Evolutionary conservation across 495 filamentous ascomycete species (phyloP).

Genomic region (Rostrohypoxylon terebratum): DNA sequence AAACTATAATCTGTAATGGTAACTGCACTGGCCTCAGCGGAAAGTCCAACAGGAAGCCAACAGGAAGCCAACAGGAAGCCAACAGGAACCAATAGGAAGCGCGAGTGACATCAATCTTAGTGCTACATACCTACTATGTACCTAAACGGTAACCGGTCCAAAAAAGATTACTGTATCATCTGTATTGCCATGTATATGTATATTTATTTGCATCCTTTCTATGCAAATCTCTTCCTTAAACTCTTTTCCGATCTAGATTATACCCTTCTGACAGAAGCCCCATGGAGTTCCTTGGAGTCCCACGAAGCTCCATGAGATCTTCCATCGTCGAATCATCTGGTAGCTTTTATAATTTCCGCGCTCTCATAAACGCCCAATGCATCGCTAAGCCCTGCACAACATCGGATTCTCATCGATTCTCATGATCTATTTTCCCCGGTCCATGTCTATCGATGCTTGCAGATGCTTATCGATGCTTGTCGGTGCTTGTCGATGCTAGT

Average conservation of each 20-base stretch:
- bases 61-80: not conserved
- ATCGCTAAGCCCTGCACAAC: constrained; percentile 43
- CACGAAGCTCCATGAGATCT: not conserved
- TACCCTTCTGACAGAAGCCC: constrained; percentile 19
- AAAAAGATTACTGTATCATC: constrained; percentile 41
- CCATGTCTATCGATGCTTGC: not conserved
- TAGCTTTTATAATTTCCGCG: constrained; percentile 16
- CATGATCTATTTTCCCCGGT: constrained; percentile 28
- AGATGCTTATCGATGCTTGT: not conserved
- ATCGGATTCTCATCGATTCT: constrained; percentile 30
- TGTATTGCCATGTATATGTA: constrained; percentile 34
- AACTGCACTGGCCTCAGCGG: not conserved
- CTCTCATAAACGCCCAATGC: constrained; percentile 40
- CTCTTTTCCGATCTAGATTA: constrained; percentile 40
- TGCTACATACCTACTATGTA: not conserved
- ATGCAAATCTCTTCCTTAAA: constrained; percentile 37
- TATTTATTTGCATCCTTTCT: constrained; percentile 25
- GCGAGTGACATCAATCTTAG: constrained; percentile 13
- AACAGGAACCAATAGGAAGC: not conserved
- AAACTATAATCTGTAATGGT: not conserved
- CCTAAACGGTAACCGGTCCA: constrained; percentile 4
- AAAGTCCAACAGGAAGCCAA: not conserved
- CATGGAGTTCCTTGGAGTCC: not conserved
- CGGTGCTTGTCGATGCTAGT: constrained; percentile 1
- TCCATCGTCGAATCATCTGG: constrained; percentile 31